These are phyloP conservation scores for Eucalyptus tenuipes DNA, from an alignment of 345 rosid species.

Conservation along the genomic window DNA sequence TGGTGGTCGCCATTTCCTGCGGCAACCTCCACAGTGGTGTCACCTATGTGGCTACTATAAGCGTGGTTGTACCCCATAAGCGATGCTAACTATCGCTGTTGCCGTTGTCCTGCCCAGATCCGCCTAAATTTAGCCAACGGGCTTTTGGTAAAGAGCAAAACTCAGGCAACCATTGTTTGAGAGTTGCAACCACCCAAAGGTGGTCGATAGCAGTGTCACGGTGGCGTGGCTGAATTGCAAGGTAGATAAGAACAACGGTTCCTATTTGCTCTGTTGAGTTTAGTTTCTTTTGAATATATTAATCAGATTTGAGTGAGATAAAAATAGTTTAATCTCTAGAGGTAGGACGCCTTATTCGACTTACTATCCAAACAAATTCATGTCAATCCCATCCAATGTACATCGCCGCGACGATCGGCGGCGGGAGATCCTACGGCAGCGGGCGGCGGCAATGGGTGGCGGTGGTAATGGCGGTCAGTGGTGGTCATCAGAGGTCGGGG, in stretches of 20 bases:
- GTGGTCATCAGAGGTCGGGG: no score
- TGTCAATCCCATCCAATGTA: no score
- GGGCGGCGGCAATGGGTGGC: no score
- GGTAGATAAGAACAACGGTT: not conserved
- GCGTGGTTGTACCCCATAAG: not conserved
- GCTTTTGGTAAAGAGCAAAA: not conserved
- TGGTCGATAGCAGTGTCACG: not conserved
- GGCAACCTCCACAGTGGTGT: not conserved
- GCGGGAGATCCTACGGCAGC: no score
- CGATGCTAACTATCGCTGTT: not conserved
- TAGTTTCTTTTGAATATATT: no score
- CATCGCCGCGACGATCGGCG: no score
- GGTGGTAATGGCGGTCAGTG: no score
- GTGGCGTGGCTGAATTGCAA: not conserved
- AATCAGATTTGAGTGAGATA: not conserved
- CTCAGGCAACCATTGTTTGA: not conserved
- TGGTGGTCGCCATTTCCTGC: not conserved
- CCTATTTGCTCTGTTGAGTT: not conserved
- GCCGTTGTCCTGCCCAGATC: not conserved
- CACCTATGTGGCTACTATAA: not conserved
- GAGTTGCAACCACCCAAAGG: not conserved
- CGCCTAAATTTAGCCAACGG: not conserved
- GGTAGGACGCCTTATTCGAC: not conserved
- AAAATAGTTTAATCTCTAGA: no score
- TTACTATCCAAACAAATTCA: not conserved